phyloP scores from a whole-genome alignment of 2,329 filamentous ascomycete species.

The Calonectria honghensis region DNA sequence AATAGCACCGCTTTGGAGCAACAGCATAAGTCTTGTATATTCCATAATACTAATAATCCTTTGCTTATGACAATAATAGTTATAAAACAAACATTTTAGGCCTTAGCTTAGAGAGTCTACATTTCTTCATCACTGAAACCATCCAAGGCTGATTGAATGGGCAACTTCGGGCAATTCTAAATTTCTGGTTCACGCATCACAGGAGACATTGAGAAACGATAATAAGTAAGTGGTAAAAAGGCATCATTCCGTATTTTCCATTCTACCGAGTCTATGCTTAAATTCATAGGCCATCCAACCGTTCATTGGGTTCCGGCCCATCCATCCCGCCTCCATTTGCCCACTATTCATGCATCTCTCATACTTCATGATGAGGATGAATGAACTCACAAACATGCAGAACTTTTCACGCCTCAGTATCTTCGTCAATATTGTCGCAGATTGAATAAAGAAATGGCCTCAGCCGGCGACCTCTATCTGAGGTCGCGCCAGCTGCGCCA shows the following conservation, averaged over 20 bases:
- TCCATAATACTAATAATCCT: background rate
- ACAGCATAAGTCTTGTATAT: no score
- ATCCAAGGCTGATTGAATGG: background rate
- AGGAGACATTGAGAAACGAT: background rate
- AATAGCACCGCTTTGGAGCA: background rate
- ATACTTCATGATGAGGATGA: conserved; percentile 55
- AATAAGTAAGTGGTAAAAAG: conserved; percentile 49
- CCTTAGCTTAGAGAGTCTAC: background rate
- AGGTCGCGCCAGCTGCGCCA: conserved; percentile 45
- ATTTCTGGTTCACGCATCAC: background rate
- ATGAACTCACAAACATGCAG: conserved; percentile 58
- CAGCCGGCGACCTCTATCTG: conserved; percentile 43
- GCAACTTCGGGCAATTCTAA: no score
- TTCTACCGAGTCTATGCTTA: conserved; percentile 63
- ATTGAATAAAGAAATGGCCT: conserved; percentile 55
- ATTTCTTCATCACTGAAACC: background rate
- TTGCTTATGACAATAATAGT: background rate
- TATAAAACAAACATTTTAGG: background rate
- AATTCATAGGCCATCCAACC: conserved; percentile 56
- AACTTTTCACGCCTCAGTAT: conserved; percentile 61
- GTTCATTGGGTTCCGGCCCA: conserved; percentile 51
- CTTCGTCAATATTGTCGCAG: conserved; percentile 58
- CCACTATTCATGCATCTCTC: conserved; percentile 52
- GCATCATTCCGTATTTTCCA: conserved; percentile 58
- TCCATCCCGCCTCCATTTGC: conserved; percentile 49